Evolutionary conservation across 2,329 filamentous ascomycete species (phyloP), one percentile per base, ranked within the genome.

Genomic region (Fusarium sp.): DNA sequence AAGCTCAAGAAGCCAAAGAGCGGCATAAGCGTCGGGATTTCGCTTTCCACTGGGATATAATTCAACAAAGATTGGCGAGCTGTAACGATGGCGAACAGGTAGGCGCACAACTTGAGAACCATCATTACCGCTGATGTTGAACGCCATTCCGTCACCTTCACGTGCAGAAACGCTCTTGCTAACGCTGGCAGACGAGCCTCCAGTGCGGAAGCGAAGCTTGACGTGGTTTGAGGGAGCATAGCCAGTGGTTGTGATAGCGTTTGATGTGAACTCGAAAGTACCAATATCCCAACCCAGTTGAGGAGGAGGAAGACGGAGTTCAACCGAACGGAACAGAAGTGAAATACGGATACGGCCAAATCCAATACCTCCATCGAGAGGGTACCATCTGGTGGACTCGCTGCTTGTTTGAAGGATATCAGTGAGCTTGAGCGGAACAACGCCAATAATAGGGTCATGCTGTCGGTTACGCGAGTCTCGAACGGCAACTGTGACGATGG

Each of bases 281-380:
- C 96, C 96, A 43, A 98, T 93, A 64, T 98, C 94, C 93, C 95
- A 98, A 11, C 95, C 94, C 6, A 98, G 87, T 79, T 97, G 92
- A 40, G 90, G 83, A 0, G 92, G 92, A n/a, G 94, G 94, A 2
- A 98, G 84, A 45, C 89, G 89, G 54, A 95, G 91, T 78, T 97
- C 94, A 43, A 98, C 88, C 28, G 93, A 94, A 28, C 95, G 91
- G 87, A 98, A 97, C 5, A 98, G 86, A 5, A 98, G 80, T 1
- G 94, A 97, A 70, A 99, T 92, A 40, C 94, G 91, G 62, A 97
- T 87, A 9, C 95, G 91, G 39, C 96, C 96, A 69, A 96, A 98
- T 1, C 96, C 93, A 67, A 98, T 91, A 13, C 96, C 96, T 22
- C 95, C 96, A 76, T 97, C 94, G 0, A 99, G 86, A n/a, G 96